Evolutionary conservation across 202 grass and related monocot species (phyloP), one percentile per base, ranked within the genome.

Genomic region (Panicum virgatum): DNA sequence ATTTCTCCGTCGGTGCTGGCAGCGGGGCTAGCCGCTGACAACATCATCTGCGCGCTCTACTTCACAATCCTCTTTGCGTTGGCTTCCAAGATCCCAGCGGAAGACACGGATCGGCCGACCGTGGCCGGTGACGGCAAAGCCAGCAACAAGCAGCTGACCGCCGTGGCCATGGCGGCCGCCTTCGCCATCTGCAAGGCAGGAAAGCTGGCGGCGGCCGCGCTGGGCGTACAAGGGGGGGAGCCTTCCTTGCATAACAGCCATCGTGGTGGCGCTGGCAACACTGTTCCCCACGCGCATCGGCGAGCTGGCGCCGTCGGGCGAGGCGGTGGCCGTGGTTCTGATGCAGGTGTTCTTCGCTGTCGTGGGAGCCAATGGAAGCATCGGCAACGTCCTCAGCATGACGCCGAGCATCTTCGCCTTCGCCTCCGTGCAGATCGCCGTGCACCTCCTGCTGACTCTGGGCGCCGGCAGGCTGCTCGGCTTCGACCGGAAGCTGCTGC

Each of bases 311-410:
- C 94, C 88, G 32, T 72, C 88, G 34, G 90, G 90, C 39, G 83
- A 97, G 75, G 88, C 88, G 30, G 58, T 91, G 79, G 94, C 91
- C 22, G 69, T 93, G 65, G 74, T 97, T 60, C 79, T 97, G 25
- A 93, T 97, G 94, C 94, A 97, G 86, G 90, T 93, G 37, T 97
- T 91, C 88, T 97, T 97, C 50, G 65, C 84, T 36, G 90, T 97
- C 25, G 88, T 91, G 40, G 90, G 94, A n/a, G 90, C 94, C 37
- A 93, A 77, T 38, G 90, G 94, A 9, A 97, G 89, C 79, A 84
- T 93, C 78, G 72, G 48, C 69, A 91, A 91, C 22, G 94, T 93
- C 63, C 89, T 97, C 70, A 74, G 83, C 72, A 91, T 85, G 30
- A 87, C 91, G 5, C 94, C 89, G 1, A 39, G 83, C 80, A 94